Base-by-base conservation (phyloP, 345 rosid genomes). In the Bruguiera gymnorhiza region DNA sequence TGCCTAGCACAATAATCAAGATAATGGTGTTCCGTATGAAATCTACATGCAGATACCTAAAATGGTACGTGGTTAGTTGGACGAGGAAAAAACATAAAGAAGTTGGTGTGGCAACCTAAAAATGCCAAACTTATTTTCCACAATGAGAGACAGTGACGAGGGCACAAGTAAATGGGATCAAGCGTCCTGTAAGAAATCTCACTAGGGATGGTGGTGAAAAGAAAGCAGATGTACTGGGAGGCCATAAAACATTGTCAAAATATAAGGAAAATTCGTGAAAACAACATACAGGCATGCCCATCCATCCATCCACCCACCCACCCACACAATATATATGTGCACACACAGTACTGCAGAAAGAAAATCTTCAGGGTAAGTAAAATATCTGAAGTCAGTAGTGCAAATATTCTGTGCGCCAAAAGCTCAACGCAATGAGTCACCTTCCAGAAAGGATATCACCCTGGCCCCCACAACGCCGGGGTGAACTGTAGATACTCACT, bases 371-470 rank as follows among this genome's bases (percentile, higher is more conserved):
- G 15, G 15, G 2, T 39, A 39, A 11, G 50, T 43, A 43, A 13
- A 11, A 43, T 18, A 43, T 43, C 50, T 13, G 15, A 43, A 13
- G 50, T 43, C 50, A 43, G 1, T 43, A 13, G 50, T 43, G 16
- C 50, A 43, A 39, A 43, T 43, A 43, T 43, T 43, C 50, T 43
- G 18, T 0, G 18, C 1, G 39, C 37, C 19, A 21, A 26, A 37
- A 31, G 71, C 23, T 39, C 8, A 9, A 37, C 5, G n/a, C 21
- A 52, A 63, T 60, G 63, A 67, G 39, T 80, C 76, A 94, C 99
- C 97, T 80, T 80, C 97, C 99, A 31, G 99, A 90, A 63, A 92
- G 99, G 68, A 95, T 90, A 75, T 95, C 97, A 24, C 97, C 99
- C 75, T 95, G 99, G 64, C 97, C 97, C 63, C 97, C 99, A 67